These are phyloP conservation scores for Aspergillus avenaceus DNA, from an alignment of 495 filamentous ascomycete species.

Conservation along the genomic window DNA sequence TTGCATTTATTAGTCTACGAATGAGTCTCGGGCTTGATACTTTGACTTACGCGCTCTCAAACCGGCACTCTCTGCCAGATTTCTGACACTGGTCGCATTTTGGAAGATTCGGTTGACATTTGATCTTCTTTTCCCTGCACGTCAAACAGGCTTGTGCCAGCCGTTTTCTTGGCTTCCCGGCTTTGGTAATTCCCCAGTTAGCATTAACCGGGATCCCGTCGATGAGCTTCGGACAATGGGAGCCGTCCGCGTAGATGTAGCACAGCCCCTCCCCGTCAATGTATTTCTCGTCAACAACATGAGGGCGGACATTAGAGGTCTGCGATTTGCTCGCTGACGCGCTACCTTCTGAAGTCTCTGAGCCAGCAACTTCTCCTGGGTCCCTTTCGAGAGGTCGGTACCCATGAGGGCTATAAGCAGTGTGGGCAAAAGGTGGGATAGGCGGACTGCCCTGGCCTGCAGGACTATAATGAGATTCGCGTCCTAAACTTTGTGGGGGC, in stretches of 20 bases:
- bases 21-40: not conserved
- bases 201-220: slow-evolving; percentile 85
- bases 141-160: slow-evolving; percentile 85
- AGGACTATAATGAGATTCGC: slow-evolving; percentile 11
- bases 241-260: slow-evolving; percentile 85
- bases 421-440: slow-evolving; percentile 10
- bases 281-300: slow-evolving; percentile 45
- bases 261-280: slow-evolving; percentile 76
- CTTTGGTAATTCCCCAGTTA: slow-evolving; percentile 90
- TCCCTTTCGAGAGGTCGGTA: slow-evolving; percentile 15
- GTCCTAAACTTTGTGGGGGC: slow-evolving; percentile 19
- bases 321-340: slow-evolving; percentile 10
- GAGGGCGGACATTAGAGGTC: slow-evolving; percentile 28
- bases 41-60: slow-evolving; percentile 76
- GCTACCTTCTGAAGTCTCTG: slow-evolving; percentile 8
- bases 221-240: slow-evolving; percentile 76
- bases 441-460: not conserved
- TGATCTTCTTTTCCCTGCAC: slow-evolving; percentile 95
- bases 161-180: slow-evolving; percentile 84
- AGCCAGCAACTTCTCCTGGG: slow-evolving; percentile 16
- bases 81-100: slow-evolving; percentile 90
- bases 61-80: slow-evolving; percentile 77
- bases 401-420: slow-evolving; percentile 11
- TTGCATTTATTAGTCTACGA: too few relatives aligned
- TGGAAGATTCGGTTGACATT: slow-evolving; percentile 82